These are phyloP conservation scores for Pseudocercospora fuligena DNA, from an alignment of 2,329 filamentous ascomycete species.

Conservation along the genomic window DNA sequence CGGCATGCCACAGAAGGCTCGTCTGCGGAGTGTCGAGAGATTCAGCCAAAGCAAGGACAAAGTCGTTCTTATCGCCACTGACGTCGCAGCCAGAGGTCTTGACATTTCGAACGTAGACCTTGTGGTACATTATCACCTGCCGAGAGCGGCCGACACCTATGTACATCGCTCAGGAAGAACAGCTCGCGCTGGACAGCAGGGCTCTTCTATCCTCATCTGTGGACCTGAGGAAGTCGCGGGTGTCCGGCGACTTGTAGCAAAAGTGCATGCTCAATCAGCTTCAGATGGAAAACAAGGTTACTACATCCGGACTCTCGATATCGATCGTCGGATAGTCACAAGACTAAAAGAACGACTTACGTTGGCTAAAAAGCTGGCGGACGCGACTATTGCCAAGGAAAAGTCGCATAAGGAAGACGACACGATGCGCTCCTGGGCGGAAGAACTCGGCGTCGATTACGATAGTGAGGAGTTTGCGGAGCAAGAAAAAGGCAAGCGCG, in stretches of 20 bases:
- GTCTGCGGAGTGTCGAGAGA: conserved; percentile 87
- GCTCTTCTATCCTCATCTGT: conserved; percentile 86
- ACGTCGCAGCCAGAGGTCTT: conserved; percentile 89
- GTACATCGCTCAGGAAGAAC: conserved; percentile 95
- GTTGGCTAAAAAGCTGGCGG: conserved; percentile 85
- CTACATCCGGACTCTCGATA: conserved; percentile 78
- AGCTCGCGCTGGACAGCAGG: conserved; percentile 77
- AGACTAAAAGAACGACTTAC: conserved; percentile 77
- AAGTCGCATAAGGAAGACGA: conserved; percentile 82
- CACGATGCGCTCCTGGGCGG: conserved; percentile 81
- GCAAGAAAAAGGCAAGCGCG: conserved; percentile 59
- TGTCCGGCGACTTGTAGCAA: conserved; percentile 80
- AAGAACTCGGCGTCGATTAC: conserved; percentile 92
- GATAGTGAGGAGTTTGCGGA: conserved; percentile 84
- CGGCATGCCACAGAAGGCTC: conserved; percentile 94
- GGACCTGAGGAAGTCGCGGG: conserved; percentile 87
- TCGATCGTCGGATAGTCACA: conserved; percentile 78
- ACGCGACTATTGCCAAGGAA: conserved; percentile 82
- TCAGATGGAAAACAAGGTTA: conserved; percentile 54
- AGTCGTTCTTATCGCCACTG: conserved; percentile 81
- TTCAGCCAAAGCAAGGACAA: conserved; percentile 55
- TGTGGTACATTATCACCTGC: conserved; percentile 94
- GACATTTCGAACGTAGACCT: conserved; percentile 90
- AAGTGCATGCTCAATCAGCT: conserved; percentile 72
- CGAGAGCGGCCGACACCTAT: conserved; percentile 87